Base-by-base conservation (phyloP, 164 flowering plant genomes). In the Vitis riparia region DNA sequence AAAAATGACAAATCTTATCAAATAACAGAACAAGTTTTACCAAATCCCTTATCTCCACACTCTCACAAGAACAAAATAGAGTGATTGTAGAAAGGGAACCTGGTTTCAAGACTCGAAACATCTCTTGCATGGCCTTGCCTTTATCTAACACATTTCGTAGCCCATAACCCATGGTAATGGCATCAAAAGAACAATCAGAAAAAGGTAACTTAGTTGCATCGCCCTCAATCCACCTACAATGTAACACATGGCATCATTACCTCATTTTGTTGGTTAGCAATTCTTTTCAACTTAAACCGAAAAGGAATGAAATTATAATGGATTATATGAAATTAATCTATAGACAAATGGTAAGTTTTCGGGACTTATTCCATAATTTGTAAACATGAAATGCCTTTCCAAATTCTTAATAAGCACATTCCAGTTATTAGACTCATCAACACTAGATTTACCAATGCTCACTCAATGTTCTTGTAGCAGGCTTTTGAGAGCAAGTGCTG, bases 181-280 rank as follows among this genome's bases (percentile, higher is more conserved):
- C 99, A 85, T 91, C 94, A 79, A 94, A 94, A 73, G 50, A 80
- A 72, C 79, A 72, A 51, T 89, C 85, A n/a, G 91, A 69, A 80
- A 87, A 93, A 8, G 96, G 98, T 69, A 95, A 78, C 70, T 87
- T 77, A 72, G 84, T 84, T 9, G 94, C 98, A 87, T 91, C 88
- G 11, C 97, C 99, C 86, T 91, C 92, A 68, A 95, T 53, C 99
- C 99, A 95, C 82, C 99, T 95, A 68, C 51, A 65, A 32, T 12
- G 4, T 30, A 74, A 59, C 16, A 29, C 61, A 48, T 58, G 10
- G 50, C 11, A 71, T 62, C 6, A 67, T n/a, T 15, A 32, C 55
- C 32, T 63, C 51, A 63, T 16, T 9, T 48, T 29, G 30, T 29
- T 60, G 11, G 16, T 30, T 60, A 7, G 12, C 10, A 58, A 7